Conservation (phyloP, 2,329 filamentous ascomycete genomes). For the Beauveria pseudobassiana region DNA sequence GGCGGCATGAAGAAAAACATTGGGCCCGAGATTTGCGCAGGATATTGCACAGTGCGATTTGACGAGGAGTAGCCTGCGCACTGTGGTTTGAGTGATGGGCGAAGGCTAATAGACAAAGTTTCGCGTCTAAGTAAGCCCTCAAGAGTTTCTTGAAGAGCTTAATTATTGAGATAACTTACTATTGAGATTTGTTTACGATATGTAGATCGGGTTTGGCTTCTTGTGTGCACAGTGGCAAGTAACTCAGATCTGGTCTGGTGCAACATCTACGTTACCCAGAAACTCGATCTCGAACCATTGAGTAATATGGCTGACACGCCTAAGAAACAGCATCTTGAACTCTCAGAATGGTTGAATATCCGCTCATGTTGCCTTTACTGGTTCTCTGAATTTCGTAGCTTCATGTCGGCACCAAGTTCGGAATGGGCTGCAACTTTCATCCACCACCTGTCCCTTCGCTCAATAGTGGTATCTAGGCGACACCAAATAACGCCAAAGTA, state of each 20-base stretch:
- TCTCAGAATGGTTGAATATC: no score
- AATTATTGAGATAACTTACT: no score
- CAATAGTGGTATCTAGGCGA: no score
- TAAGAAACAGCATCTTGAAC: no score
- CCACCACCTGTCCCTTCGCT: no score
- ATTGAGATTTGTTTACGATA: no score
- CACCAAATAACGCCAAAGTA: no score
- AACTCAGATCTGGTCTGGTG: not conserved
- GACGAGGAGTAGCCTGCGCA: not conserved
- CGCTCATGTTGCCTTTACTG: not conserved
- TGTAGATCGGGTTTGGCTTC: not conserved
- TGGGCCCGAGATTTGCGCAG: not conserved
- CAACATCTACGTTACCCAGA: not conserved
- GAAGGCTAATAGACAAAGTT: not conserved
- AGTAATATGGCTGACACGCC: not conserved
- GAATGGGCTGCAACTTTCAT: no score
- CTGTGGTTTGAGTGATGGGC: not conserved
- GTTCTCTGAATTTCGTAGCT: not conserved
- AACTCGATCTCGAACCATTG: not conserved
- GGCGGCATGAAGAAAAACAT: not conserved
- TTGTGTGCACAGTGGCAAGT: not conserved
- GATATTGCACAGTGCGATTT: not conserved
- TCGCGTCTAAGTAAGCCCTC: no score
- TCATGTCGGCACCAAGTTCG: no score
- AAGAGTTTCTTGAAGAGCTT: no score